phyloP scores from a whole-genome alignment of 139 green algal genomes.

The Chlamydomonas incerta region DNA sequence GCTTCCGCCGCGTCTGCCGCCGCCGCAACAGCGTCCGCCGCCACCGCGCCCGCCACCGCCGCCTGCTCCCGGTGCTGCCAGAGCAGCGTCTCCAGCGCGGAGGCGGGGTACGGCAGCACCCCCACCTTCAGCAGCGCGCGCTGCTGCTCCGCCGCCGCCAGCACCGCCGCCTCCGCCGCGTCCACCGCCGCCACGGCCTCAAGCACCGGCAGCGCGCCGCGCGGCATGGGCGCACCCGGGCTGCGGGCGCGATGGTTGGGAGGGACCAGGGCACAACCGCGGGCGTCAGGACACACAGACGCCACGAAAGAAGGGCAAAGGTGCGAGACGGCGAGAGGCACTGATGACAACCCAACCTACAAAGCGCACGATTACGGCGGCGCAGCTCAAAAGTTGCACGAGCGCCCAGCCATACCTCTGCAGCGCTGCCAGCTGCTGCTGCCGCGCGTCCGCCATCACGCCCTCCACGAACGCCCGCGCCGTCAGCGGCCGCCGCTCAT shows the following conservation, averaged over 20 bases:
- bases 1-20: background rate
- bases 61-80: slow-evolving; percentile 25
- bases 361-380: too few relatives aligned
- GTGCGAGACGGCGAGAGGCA: too few relatives aligned
- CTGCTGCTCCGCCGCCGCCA: background rate
- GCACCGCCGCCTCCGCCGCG: background rate
- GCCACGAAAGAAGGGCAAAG: too few relatives aligned
- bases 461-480: slow-evolving; percentile 36
- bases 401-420: too few relatives aligned
- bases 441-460: slow-evolving; percentile 18
- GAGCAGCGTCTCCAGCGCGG: slow-evolving; percentile 23
- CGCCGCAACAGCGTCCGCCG: background rate
- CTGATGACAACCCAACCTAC: too few relatives aligned
- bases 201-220: slow-evolving; percentile 14
- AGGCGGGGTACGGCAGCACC: background rate
- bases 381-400: too few relatives aligned
- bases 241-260: background rate
- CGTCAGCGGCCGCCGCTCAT: slow-evolving; percentile 37
- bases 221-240: background rate
- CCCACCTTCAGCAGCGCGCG: background rate
- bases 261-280: background rate
- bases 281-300: too few relatives aligned
- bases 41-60: background rate
- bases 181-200: background rate
- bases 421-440: slow-evolving; percentile 29